phyloP scores from a whole-genome alignment of 371 early-diverging fungal species.

The Gilbertella persicaria region DNA sequence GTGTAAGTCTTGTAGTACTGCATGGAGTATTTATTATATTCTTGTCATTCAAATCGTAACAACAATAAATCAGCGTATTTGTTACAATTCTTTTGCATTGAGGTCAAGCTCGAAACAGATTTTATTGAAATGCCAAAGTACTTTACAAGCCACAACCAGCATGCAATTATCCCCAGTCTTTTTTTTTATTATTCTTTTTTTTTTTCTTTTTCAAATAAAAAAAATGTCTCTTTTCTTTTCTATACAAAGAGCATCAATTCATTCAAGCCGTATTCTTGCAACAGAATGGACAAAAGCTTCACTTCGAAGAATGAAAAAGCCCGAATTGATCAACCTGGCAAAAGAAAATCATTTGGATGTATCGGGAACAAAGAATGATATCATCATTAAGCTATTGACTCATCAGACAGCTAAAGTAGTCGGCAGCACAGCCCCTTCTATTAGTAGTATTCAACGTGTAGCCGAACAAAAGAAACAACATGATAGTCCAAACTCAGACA shows the following conservation, averaged over 20 bases:
- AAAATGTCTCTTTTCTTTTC: constrained; percentile 1
- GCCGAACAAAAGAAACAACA: neutral
- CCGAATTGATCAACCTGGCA: constrained; percentile 17
- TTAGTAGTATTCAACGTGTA: neutral
- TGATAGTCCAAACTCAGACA: neutral
- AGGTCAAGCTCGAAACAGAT: no score
- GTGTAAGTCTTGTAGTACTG: neutral
- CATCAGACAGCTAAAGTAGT: constrained; percentile 20
- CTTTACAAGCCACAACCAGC: neutral
- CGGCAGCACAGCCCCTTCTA: constrained; percentile 3
- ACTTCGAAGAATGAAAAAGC: constrained; percentile 26
- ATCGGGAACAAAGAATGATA: constrained; percentile 30
- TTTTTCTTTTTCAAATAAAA: neutral
- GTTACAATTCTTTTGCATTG: no score
- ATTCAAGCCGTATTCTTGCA: neutral
- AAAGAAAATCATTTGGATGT: constrained; percentile 16
- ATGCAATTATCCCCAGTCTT: neutral
- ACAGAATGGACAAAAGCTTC: constrained; percentile 26
- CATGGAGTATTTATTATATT: neutral
- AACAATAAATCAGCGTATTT: no score
- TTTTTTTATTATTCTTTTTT: neutral
- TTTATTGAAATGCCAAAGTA: no score
- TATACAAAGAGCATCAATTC: constrained; percentile 6
- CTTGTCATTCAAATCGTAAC: no score
- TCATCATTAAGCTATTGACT: constrained; percentile 18